phyloP scores from a whole-genome alignment of 2,329 filamentous ascomycete species.

The Ceratocystis colombiana region DNA sequence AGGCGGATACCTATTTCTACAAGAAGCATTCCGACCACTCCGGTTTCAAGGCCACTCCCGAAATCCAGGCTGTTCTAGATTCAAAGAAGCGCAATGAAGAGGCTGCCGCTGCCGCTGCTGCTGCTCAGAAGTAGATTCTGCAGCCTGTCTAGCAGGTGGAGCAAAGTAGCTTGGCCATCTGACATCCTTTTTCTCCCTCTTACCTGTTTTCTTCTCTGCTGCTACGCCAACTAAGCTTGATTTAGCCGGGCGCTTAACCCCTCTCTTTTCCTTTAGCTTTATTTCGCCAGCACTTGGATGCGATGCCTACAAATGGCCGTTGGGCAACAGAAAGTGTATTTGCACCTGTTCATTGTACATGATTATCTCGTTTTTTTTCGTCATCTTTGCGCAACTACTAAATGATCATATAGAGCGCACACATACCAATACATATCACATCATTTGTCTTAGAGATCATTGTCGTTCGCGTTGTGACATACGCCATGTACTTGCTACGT shows the following conservation, averaged over 20 bases:
- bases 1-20: slow-evolving; percentile 66
- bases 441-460: background rate
- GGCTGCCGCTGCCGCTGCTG: slow-evolving; percentile 28
- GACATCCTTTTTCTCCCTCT: background rate
- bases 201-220: background rate
- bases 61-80: slow-evolving; percentile 48
- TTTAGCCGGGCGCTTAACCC: background rate
- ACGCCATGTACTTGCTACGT: background rate
- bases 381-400: slow-evolving; percentile 11
- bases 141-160: background rate
- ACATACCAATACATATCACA: slow-evolving; percentile 4
- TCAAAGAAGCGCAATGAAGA: slow-evolving; percentile 40
- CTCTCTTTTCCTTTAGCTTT: background rate
- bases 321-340: background rate
- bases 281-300: background rate
- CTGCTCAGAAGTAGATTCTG: slow-evolving; percentile 19
- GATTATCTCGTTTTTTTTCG: background rate
- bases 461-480: background rate
- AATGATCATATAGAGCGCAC: background rate
- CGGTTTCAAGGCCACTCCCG: slow-evolving; percentile 59
- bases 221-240: background rate
- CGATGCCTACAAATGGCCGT: background rate
- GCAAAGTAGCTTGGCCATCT: background rate
- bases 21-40: slow-evolving; percentile 84
- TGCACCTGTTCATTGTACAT: slow-evolving; percentile 14